Evolutionary conservation across 768 basidiomycete genomes (phyloP).

Genomic region (Boletus vermiculosoides): DNA sequence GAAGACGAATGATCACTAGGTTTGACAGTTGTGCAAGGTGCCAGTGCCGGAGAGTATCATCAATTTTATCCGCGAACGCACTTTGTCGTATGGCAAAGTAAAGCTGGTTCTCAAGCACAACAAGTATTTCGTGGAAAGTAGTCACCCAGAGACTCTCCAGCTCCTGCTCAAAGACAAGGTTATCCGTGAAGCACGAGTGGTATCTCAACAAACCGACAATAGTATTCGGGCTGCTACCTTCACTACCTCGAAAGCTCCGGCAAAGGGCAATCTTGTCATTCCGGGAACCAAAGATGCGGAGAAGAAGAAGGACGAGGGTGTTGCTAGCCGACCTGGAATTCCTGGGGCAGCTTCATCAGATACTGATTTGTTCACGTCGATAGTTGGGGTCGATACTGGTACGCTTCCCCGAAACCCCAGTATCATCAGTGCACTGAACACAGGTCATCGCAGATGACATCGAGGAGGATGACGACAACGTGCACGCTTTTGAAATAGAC

Average conservation of each 20-base stretch:
- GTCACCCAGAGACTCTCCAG: slow-evolving; percentile 90
- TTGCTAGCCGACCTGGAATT: slow-evolving; percentile 32
- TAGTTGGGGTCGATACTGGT: slow-evolving; percentile 94
- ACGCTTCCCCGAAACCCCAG: slow-evolving; percentile 23
- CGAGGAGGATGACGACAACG: slow-evolving; percentile 96
- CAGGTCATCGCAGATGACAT: slow-evolving; percentile 70
- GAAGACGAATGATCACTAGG: slow-evolving; percentile 1
- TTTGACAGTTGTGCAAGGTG: slow-evolving; percentile 49
- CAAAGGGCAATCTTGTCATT: slow-evolving; percentile 79
- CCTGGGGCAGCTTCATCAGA: slow-evolving; percentile 44
- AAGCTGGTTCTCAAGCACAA: slow-evolving; percentile 98
- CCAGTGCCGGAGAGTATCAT: slow-evolving; percentile 88
- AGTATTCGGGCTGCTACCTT: slow-evolving; percentile 75
- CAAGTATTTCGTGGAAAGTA: slow-evolving; percentile 95
- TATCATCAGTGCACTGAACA: background rate
- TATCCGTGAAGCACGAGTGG: slow-evolving; percentile 81
- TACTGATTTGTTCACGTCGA: slow-evolving; percentile 86
- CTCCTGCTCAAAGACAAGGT: slow-evolving; percentile 80
- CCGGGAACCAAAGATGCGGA: slow-evolving; percentile 77
- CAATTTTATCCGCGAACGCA: slow-evolving; percentile 87
- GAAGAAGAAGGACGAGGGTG: slow-evolving; percentile 65
- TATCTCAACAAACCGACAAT: slow-evolving; percentile 64
- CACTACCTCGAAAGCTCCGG: slow-evolving; percentile 79
- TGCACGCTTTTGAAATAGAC: slow-evolving; percentile 95
- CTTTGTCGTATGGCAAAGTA: slow-evolving; percentile 96